Base-by-base conservation (phyloP, 2,329 filamentous ascomycete genomes). In the Chrysoporthe cubensis region DNA sequence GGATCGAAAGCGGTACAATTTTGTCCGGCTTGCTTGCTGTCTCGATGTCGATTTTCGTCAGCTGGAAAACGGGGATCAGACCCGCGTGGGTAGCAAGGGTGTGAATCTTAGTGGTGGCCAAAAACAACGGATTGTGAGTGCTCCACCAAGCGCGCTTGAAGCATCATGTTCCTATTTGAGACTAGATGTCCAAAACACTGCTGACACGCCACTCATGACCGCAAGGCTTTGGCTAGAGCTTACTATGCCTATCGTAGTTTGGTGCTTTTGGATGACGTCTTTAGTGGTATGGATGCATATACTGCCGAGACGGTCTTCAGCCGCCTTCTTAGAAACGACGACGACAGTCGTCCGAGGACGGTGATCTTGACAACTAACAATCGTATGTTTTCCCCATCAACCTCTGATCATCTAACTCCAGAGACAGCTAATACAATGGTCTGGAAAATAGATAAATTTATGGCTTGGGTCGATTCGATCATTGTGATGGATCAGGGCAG, bases 71-170 rank as follows among this genome's bases (percentile, higher is more conserved):
- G 76, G 78, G 1, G 80, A 84, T 46, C 69, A 72, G 9, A 83
- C 81, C 0, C 72, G 77, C 0, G 74, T 84, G 50, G 83, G 83
- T 1, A 83, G 79, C 62, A 81, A 81, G 46, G 83, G 83, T 0
- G 76, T 83, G 62, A 79, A 77, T 4, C 74, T 85, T 0, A 83
- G 81, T 4, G 83, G 83, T 8, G 83, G 83, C 0, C 83, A 85
- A 70, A 80, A 79, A 69, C 79, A 82, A 63, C 77, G 81, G 14
- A 74, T 83, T 8, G 78, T 76, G 72, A 76, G 74, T 61, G 74
- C 2, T 75, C 74, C 18, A 65, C 40, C 40, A 43, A 43, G 40
- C 40, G 40, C 40, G 13, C 40, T 43, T 43, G 8, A 43, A 43
- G 40, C 40, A 43, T 43, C 40, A 43, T 43, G 40, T 43, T 43